Evolutionary conservation across 305 asterid genomes (phyloP).

Genomic region (Solanum hybrid): DNA sequence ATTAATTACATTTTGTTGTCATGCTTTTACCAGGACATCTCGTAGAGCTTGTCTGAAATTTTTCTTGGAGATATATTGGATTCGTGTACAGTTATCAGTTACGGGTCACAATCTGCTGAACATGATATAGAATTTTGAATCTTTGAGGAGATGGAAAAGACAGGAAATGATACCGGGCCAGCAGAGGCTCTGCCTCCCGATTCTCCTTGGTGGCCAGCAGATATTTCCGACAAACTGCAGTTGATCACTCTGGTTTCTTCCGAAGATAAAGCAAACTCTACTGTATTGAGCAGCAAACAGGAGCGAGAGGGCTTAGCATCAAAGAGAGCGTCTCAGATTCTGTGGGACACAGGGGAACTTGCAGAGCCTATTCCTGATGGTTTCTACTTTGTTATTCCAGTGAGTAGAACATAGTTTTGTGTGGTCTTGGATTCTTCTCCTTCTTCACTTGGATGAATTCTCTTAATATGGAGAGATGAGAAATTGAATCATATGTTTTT

Average conservation of each 20-base stretch:
- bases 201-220: conserved; percentile 61
- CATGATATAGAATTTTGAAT: conserved; percentile 30
- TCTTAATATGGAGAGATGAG: neutral
- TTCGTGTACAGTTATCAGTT: neutral
- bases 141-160: conserved; percentile 58
- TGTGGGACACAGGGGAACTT: conserved; percentile 83
- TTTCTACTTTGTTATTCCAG: conserved; percentile 71
- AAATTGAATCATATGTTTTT: neutral
- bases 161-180: conserved; percentile 31
- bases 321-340: conserved; percentile 56
- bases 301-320: conserved; percentile 38
- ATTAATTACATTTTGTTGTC: neutral
- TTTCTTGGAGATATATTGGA: neutral
- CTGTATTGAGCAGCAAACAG: conserved; percentile 28
- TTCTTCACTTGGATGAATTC: neutral
- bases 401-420: conserved; percentile 22
- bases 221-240: conserved; percentile 48
- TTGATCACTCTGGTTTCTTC: conserved; percentile 44
- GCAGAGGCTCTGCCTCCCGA: conserved; percentile 36
- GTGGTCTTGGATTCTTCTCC: neutral
- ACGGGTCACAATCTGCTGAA: neutral
- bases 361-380: conserved; percentile 80
- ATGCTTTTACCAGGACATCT: conserved; percentile 5
- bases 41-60: neutral
- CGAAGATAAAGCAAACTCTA: conserved; percentile 36